phyloP scores from a whole-genome alignment of 2,329 filamentous ascomycete genomes.

The Fusarium sp. region DNA sequence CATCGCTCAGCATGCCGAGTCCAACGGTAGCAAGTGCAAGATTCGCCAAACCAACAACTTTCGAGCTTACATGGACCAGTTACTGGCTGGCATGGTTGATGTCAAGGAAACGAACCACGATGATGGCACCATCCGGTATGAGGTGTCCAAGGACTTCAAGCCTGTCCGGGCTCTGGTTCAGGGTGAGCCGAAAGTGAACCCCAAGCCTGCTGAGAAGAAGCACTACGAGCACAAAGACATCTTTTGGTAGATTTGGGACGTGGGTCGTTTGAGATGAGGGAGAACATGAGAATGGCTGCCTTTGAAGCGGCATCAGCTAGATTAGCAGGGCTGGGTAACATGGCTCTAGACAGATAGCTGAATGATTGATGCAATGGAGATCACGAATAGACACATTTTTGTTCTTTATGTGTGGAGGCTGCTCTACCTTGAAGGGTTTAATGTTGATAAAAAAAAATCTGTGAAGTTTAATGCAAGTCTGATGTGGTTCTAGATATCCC shows the following conservation, averaged over 20 bases:
- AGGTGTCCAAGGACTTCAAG: conserved; percentile 36
- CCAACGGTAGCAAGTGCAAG: conserved; percentile 56
- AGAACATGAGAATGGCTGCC: neutral
- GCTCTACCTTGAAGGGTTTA: too few species aligned
- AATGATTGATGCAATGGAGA: neutral
- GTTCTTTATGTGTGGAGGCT: neutral
- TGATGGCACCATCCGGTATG: conserved; percentile 49
- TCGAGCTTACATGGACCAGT: conserved; percentile 49
- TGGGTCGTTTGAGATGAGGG: neutral
- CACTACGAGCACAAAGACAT: conserved; percentile 12
- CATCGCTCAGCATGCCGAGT: conserved; percentile 63
- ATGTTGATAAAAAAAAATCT: neutral
- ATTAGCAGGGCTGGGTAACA: neutral
- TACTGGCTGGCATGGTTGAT: conserved; percentile 51
- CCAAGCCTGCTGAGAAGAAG: neutral
- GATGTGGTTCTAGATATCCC: neutral
- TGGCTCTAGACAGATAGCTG: neutral
- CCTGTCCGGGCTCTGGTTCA: neutral
- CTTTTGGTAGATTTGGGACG: conserved; percentile 22
- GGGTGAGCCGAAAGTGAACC: conserved; percentile 4
- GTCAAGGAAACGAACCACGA: conserved; percentile 32
- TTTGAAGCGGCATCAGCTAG: neutral
- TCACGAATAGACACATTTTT: neutral
- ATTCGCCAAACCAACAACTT: conserved; percentile 58
- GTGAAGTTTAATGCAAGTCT: neutral